These are phyloP conservation scores for Annona squamosa DNA, from an alignment of 164 flowering plant species.

Conservation along the genomic window DNA sequence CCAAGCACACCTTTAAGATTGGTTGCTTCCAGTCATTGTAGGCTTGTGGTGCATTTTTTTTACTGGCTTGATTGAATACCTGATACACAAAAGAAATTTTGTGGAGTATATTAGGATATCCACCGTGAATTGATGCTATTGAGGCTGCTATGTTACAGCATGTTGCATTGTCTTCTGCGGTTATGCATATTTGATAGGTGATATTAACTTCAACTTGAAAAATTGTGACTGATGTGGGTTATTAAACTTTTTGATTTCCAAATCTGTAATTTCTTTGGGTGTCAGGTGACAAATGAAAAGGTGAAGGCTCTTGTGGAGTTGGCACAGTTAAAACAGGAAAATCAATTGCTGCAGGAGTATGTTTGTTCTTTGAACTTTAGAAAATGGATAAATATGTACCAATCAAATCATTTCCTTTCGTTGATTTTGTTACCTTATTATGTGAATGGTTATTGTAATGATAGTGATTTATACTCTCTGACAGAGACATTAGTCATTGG, in stretches of 20 bases:
- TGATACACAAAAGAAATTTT: background rate
- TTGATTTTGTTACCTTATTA: background rate
- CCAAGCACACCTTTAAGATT: too few relatives aligned
- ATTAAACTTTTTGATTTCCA: background rate
- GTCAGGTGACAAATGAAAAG: conserved; percentile 94
- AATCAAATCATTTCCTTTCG: background rate
- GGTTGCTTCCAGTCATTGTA: too few relatives aligned
- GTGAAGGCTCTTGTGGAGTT: conserved; percentile 88
- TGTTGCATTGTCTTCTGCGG: too few relatives aligned
- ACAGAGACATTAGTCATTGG: conserved; percentile 46
- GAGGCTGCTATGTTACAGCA: too few relatives aligned
- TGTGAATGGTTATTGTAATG: background rate
- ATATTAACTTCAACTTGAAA: too few relatives aligned
- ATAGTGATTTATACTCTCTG: conserved; percentile 4
- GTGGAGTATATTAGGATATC: background rate
- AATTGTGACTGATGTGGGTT: background rate
- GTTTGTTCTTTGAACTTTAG: conserved; percentile 9
- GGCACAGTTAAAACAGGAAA: conserved; percentile 67
- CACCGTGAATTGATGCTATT: background rate
- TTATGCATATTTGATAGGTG: too few relatives aligned
- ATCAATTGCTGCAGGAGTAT: conserved; percentile 61
- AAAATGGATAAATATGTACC: background rate
- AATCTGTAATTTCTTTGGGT: background rate
- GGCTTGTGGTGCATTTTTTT: background rate
- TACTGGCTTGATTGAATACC: background rate